Base-by-base conservation (phyloP, 768 basidiomycete species). In the Boletales sp. region DNA sequence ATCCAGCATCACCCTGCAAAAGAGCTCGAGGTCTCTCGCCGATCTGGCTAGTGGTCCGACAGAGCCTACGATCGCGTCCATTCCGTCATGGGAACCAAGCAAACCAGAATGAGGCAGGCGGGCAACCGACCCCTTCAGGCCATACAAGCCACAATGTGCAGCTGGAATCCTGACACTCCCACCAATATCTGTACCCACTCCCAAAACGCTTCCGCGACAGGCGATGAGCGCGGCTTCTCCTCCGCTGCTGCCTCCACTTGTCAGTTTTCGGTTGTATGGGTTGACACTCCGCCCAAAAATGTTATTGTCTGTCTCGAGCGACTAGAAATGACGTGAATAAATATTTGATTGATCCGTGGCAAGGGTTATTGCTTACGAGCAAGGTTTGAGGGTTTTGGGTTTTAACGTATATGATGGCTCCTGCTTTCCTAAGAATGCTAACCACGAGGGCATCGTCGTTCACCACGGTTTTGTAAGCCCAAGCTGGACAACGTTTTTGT, bases 231-330 rank as follows among this genome's bases (percentile, higher is more conserved):
- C 75, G 29, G 70, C 65, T 53, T 79, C 77, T 29, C 77, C 77
- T 32, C 77, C 77, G 29, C 73, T 75, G 43, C 75, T 78, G 19
- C 78, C 77, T 34, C 77, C 77, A 13, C 67, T 56, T 21, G 72
- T 74, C 34, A 74, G 56, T 1, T 60, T 61, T 42, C 71, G 69
- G 61, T 80, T 80, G 66, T 72, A 75, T 0, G 93, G 93, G 62
- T 93, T 93, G 15, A 73, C 66, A 1, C 86, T 79, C 18, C 80
- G 74, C 0, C 91, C 93, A 48, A 66, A 69, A 15, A 68, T 44
- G 43, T 80, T 77, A 53, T 78, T 81, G 57, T 80, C 71, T 21
- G 75, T 78, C 45, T 82, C 80, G 40, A 80, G 62, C 4, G 77
- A 71, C 78, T 81, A 49, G 51, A 48, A 46, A 34, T 27, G 38